Evolutionary conservation across 225 moss, liverwort and hornwort species (phyloP), one percentile per base, ranked within the genome.

Genomic region (Thuidium tamariscinum): DNA sequence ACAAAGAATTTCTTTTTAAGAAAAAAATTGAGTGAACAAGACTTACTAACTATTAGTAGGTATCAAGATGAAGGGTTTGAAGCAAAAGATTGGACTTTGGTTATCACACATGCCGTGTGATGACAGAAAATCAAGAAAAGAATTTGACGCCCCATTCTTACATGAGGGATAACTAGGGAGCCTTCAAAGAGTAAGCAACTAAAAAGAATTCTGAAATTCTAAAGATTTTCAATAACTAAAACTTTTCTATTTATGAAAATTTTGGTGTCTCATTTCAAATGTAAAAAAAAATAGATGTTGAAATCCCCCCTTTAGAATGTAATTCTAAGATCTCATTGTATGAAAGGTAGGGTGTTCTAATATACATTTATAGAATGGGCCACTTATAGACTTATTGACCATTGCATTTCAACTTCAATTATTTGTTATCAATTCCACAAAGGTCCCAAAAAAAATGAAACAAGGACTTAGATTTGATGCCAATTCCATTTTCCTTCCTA

Each of bases 291-390:
- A 44, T 2, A 17, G 3, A 44, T 1, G 5, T n/a, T 71, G 5
- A 4, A 27, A 42, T 42, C 42, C 2, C 17, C 48, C 7, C 48
- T 44, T 3, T 1, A 4, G 2, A 26, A 16, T 26, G 8, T 14
- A 16, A 15, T 0, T 23, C 7, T 7, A 3, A 23, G 0, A 3
- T 11, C 25, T 1, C 5, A 1, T 25, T 39, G 4, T n/a, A n/a
- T n/a, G n/a, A n/a, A n/a, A n/a, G n/a, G n/a, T n/a, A n/a, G n/a
- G n/a, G n/a, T n/a, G n/a, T n/a, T n/a, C n/a, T n/a, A n/a, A n/a
- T n/a, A n/a, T n/a, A n/a, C n/a, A n/a, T n/a, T n/a, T n/a, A n/a
- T n/a, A n/a, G n/a, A n/a, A n/a, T n/a, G n/a, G n/a, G n/a, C n/a
- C n/a, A n/a, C n/a, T n/a, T n/a, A n/a, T n/a, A n/a, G n/a, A n/a